Percentiles rank a stretch among this genome's conserved stretches.
Evolutionary conservation across 257 asterid genomes (phyloP).

Genomic region (Penstemon eatonii): DNA sequence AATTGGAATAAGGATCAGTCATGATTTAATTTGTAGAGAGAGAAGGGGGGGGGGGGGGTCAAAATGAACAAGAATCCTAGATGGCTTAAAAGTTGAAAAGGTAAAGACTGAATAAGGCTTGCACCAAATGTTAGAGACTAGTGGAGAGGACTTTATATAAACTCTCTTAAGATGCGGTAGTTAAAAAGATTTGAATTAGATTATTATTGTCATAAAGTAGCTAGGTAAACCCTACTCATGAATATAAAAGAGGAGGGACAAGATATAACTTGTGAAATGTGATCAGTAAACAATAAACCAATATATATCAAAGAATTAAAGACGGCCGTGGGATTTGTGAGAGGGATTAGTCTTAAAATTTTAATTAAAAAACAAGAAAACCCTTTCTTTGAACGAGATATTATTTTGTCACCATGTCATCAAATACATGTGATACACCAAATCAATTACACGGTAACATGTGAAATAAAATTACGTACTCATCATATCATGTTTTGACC

Average conservation of each 20-base stretch:
- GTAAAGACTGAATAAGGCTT: constrained; percentile 43
- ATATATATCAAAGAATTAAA: constrained; percentile 21
- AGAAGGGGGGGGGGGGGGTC: neutral
- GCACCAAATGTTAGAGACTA: constrained; percentile 42
- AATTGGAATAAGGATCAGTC: constrained; percentile 56
- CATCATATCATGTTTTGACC: no score
- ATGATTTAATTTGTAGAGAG: constrained; percentile 32
- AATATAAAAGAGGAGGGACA: constrained; percentile 45
- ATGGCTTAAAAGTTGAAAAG: constrained; percentile 34
- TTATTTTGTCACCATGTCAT: no score
- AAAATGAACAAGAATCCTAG: constrained; percentile 20
- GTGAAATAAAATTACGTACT: no score
- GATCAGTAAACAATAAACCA: constrained; percentile 38
- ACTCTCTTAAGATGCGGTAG: constrained; percentile 20
- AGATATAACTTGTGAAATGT: constrained; percentile 51
- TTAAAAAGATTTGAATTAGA: constrained; percentile 19
- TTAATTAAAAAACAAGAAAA: constrained; percentile 33
- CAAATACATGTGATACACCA: no score
- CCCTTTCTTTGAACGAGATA: constrained; percentile 31
- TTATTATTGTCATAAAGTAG: constrained; percentile 15
- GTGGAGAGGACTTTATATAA: constrained; percentile 20
- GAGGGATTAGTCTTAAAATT: constrained; percentile 47
- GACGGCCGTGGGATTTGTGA: constrained; percentile 41
- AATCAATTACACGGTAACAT: no score
- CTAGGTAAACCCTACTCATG: constrained; percentile 38